Evolutionary conservation across 257 asterid species (phyloP), one percentile per base, ranked within the genome.

Genomic region (Nemophila menziesii): DNA sequence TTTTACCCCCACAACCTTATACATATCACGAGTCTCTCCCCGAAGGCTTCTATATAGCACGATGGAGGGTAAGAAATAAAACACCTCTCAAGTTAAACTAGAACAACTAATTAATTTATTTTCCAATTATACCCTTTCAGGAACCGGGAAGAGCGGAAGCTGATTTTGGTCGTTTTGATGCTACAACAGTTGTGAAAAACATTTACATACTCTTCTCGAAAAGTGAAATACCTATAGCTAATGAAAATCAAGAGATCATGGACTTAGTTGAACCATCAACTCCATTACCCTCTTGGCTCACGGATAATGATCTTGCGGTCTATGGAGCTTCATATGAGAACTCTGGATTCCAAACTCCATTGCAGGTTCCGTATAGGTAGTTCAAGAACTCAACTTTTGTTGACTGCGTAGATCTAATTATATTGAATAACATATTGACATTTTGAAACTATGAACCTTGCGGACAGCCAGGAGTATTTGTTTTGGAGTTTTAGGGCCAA

Each of bases 111-210:
- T 44, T 23, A 4, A 17, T 6, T 11, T 21, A 5, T n/a, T 15
- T 39, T 5, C 20, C n/a, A 48, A 19, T 19, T 16, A n/a, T 39
- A 21, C 7, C 9, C 16, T 48, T 24, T 6, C 63, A 84, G 95
- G 82, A 74, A 43, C 76, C 92, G 14, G 93, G 87, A 14, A 76
- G 93, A 12, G 93, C 93, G 42, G 95, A 77, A 61, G 81, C 92
- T 48, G 92, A 84, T 66, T 84, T 84, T 54, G 80, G 73, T 12
- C 86, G 87, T 1, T 34, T 80, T 48, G 87, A 80, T 55, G 73
- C 86, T 29, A 75, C 70, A 64, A 84, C 80, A 0, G 82, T 84
- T 7, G 80, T 84, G 6, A 68, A 74, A 57, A 80, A 80, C 14
- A 70, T 84, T 29, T 84, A 80, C 49, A 77, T 70, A 20, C 58